phyloP scores from a whole-genome alignment of 805 yeast genomes.

The Lipomyces chichibuensis region DNA sequence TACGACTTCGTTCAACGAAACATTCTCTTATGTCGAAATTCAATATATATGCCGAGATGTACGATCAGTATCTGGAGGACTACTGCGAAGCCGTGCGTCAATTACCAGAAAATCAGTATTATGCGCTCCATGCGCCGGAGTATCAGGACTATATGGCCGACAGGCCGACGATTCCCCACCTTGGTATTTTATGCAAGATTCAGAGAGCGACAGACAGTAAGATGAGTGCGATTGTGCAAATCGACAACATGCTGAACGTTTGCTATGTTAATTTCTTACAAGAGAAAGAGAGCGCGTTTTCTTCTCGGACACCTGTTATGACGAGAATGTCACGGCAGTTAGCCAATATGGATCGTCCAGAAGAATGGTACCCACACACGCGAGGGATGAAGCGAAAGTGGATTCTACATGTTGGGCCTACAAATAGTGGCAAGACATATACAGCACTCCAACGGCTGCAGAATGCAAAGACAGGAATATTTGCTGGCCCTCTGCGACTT shows the following conservation, averaged over 20 bases:
- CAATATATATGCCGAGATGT: background rate
- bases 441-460: conserved; percentile 73
- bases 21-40: background rate
- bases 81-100: conserved; percentile 6
- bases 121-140: conserved; percentile 15
- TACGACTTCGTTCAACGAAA: background rate
- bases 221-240: background rate
- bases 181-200: conserved; percentile 11
- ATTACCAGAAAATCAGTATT: conserved; percentile 22
- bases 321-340: conserved; percentile 1
- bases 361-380: conserved; percentile 84
- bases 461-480: conserved; percentile 72
- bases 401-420: conserved; percentile 96
- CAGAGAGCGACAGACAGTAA: background rate
- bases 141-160: conserved; percentile 18
- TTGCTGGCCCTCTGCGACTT: conserved; percentile 91
- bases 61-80: conserved; percentile 7
- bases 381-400: conserved; percentile 75
- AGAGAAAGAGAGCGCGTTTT: background rate
- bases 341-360: conserved; percentile 59
- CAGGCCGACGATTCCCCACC: conserved; percentile 24
- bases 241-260: conserved; percentile 3
- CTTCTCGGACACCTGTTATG: background rate
- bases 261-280: conserved; percentile 12
- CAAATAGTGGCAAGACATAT: conserved; percentile 94